Conservation (phyloP, 31 red algal genomes). For the Odonthalia washingtoniensis region DNA sequence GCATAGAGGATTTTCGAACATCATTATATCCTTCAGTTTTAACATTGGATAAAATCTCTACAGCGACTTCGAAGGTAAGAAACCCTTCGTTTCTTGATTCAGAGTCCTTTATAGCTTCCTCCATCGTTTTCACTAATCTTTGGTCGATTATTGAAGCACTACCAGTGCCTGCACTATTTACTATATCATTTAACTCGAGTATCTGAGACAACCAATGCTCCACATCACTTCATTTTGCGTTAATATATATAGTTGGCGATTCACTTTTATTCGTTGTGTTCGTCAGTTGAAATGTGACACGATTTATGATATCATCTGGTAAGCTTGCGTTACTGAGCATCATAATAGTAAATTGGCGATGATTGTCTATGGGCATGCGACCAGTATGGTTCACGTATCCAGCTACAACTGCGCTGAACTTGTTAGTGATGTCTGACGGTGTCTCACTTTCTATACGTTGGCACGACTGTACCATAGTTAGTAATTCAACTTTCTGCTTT, state of each 20-base stretch:
- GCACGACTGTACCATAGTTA: conserved; percentile 37
- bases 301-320: conserved; percentile 10
- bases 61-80: not conserved
- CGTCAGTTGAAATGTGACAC: conserved; percentile 28
- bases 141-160: not conserved
- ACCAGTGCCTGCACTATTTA: not conserved
- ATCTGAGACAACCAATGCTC: not conserved
- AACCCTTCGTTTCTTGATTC: not conserved
- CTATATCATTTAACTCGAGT: not conserved
- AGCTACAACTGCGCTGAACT: conserved; percentile 24
- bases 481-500: conserved; percentile 19
- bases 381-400: conserved; percentile 38
- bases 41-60: not conserved
- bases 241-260: not conserved
- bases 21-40: not conserved
- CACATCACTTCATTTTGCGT: not conserved
- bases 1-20: not conserved
- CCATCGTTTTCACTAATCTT: not conserved
- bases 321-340: conserved; percentile 48
- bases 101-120: not conserved
- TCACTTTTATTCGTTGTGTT: not conserved
- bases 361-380: not conserved
- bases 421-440: conserved; percentile 14
- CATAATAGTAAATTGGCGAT: conserved; percentile 41
- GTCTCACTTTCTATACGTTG: not conserved